A percentile compares a stretch with the other conserved stretches of the same genome.
Conservation (phyloP, 108 stramenopile species). For the Cyclotella kingstonii region DNA sequence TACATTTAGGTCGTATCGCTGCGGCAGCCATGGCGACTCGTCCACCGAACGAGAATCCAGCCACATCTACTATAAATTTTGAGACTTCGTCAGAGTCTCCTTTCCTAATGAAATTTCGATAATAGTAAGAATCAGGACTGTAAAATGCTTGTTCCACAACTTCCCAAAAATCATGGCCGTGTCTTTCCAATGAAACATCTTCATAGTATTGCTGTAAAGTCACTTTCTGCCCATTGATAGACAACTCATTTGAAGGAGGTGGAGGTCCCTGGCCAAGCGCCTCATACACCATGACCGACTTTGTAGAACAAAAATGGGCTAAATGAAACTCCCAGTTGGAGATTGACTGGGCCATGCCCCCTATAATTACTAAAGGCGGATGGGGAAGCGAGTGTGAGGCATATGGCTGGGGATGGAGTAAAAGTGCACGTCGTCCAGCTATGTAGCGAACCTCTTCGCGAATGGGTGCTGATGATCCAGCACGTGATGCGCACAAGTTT, state of each 20-base stretch:
- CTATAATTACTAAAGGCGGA: conserved; percentile 52
- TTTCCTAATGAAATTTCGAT: not conserved
- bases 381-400: not conserved
- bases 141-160: conserved; percentile 38
- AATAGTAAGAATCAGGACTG: conserved; percentile 19
- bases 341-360: conserved; percentile 64
- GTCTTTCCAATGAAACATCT: conserved; percentile 49
- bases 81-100: not conserved
- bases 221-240: conserved; percentile 4
- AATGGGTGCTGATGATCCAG: not conserved
- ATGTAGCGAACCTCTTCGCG: conserved; percentile 18
- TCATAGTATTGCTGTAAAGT: conserved; percentile 25
- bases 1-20: conserved; percentile 28
- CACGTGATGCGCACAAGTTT: not conserved
- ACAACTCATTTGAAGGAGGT: conserved; percentile 17
- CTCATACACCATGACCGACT: conserved; percentile 55
- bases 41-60: conserved; percentile 66
- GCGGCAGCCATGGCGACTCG: conserved; percentile 61
- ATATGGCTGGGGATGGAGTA: conserved; percentile 9
- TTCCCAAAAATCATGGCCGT: conserved; percentile 38
- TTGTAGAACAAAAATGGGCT: conserved; percentile 25
- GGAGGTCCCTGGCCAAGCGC: conserved; percentile 52
- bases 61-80: conserved; percentile 40
- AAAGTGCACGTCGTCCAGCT: conserved; percentile 16
- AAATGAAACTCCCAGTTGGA: conserved; percentile 59